Evolutionary conservation across 495 filamentous ascomycete genomes (phyloP).

Genomic region (Tirmania nivea): DNA sequence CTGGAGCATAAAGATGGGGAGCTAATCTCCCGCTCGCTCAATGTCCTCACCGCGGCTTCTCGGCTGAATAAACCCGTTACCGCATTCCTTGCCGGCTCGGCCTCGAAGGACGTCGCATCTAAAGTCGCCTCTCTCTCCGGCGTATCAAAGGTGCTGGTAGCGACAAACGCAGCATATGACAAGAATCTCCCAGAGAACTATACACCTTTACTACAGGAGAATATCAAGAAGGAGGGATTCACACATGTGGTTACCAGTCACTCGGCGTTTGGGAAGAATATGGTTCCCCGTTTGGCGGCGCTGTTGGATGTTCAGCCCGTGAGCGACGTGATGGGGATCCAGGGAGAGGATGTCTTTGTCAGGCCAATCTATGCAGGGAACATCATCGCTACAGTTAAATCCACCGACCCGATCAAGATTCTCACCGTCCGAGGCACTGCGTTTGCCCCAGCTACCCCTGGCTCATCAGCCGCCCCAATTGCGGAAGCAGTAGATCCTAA

Average conservation of each 20-base stretch:
- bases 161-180: constrained; percentile 78
- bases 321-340: constrained; percentile 69
- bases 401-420: constrained; percentile 62
- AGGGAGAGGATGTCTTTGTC: constrained; percentile 86
- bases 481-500: constrained; percentile 51
- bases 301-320: constrained; percentile 81
- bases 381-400: constrained; percentile 91
- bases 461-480: constrained; percentile 30
- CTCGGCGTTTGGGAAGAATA: constrained; percentile 90
- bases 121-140: constrained; percentile 79
- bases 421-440: constrained; percentile 85
- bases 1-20: constrained; percentile 87
- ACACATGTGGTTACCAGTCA: constrained; percentile 79
- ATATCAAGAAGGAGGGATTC: constrained; percentile 80
- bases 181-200: constrained; percentile 89
- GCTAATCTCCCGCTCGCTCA: constrained; percentile 59
- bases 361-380: constrained; percentile 96
- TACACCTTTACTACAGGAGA: constrained; percentile 80
- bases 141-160: constrained; percentile 69
- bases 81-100: constrained; percentile 69
- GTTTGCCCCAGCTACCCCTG: constrained; percentile 40
- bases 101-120: constrained; percentile 56
- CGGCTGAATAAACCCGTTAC: constrained; percentile 72
- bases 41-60: constrained; percentile 66
- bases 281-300: constrained; percentile 88